Evolutionary conservation across 2,329 filamentous ascomycete species (phyloP), one percentile per base, ranked within the genome.

Genomic region (Bipolaris gigantea): DNA sequence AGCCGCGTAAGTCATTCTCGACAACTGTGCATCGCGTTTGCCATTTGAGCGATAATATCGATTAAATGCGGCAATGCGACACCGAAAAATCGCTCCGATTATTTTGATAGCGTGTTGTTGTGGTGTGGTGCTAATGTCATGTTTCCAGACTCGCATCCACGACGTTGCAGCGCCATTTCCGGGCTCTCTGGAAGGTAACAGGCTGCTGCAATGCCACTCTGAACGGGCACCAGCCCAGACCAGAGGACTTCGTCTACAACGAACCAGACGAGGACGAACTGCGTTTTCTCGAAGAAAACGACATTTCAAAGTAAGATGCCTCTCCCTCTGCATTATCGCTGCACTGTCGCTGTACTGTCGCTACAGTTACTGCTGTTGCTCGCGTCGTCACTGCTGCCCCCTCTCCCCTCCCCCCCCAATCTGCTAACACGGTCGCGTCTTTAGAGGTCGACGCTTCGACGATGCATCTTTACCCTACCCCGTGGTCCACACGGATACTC

Each of bases 181-280:
- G 88, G 75, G 89, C 94, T 80, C 84, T 96, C 69, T 96, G 89
- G 80, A 83, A 84, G 82, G 87, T 89, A 80, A 89, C 57, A 44
- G 50, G 49, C 48, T 47, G 36, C 54, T 59, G 54, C 54, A 51
- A 88, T 75, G 85, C 87, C 73, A 75, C 81, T 62, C 73, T 78
- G 57, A 76, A 76, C 68, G 75, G 71, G 80, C 85, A 75, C 78
- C 79, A 74, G 79, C 79, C 61, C 71, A 86, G 67, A 83, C 84
- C 59, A 46, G 69, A 70, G 67, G 81, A 83, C 72, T 77, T 81
- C 75, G 79, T 80, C 73, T 80, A 84, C 72, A 78, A 79, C 67
- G 81, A 76, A 66, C 75, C 79, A 57, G 76, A 78, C 64, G 79
- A 83, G 65, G 75, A 79, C 60, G 80, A 84, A 71, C 71, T 75